Evolutionary conservation across 306 rosid genomes (phyloP), one percentile per base, ranked within the genome.

Genomic region (Astragalus glycyphyllos): DNA sequence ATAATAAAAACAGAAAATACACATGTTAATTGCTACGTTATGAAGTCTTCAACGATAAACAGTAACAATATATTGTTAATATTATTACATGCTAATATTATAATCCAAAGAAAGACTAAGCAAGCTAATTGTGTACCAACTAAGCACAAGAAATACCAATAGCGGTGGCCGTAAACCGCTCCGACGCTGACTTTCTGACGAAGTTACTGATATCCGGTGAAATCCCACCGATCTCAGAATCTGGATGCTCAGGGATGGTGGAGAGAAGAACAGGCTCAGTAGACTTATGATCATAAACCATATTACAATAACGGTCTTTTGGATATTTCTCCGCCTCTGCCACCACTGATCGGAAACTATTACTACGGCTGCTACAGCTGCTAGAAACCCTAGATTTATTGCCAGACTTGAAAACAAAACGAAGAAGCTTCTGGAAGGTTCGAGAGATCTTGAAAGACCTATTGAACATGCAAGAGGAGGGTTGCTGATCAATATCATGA

Each of bases 171-270:
- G 83, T 10, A 46, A 92, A 83, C 61, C 93, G 55, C 70, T 76
- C 97, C 1, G 98, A 88, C 3, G 79, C 77, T 0, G 93, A 77
- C 83, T 81, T 86, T 78, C 68, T 55, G 1, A 85, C 89, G 12
- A 86, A 63, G 46, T 96, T 72, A 69, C 79, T 75, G n/a, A 88
- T 79, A 74, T 88, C 96, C 68, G 98, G 98, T 2, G 97, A 90
- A 53, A 85, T n/a, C 10, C 60, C 84, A 0, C 50, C 78, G 7
- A 84, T 61, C 66, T 89, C 93, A 6, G 73, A 66, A 78, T 88
- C 97, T 0, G 96, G 92, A 59, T 71, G 81, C 49, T 92, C 98
- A 0, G 90, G 98, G 5, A 92, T 90, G 2, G 97, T 83, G 4
- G 90, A 80, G 8, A 92, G 93, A 17, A 85, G 68, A 1, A 40